Evolutionary conservation across 768 basidiomycete genomes (phyloP).

Genomic region (Psilocybe subaeruginosa): DNA sequence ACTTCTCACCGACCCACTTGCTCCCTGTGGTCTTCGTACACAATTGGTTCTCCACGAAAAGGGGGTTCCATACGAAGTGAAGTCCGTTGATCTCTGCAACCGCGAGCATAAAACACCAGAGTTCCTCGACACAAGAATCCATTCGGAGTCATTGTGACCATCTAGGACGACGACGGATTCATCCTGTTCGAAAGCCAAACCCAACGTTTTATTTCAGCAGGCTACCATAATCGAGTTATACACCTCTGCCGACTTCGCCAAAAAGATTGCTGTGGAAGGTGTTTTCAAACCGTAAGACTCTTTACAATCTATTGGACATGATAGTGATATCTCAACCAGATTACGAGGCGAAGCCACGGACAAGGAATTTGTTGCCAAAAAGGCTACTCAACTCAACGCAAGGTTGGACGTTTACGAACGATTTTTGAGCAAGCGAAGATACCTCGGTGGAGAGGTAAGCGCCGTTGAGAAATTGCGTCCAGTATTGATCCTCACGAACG

Average conservation of each 20-base stretch:
- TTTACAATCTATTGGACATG: no score
- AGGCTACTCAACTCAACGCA: conserved; percentile 29
- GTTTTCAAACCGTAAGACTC: conserved; percentile 50
- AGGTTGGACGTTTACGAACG: conserved; percentile 55
- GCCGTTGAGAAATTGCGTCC: neutral
- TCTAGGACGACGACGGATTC: conserved; percentile 58
- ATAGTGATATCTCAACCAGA: neutral
- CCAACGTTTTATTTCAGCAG: conserved; percentile 46
- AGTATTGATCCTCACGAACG: neutral
- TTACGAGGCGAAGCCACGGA: conserved; percentile 18
- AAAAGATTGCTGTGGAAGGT: conserved; percentile 46
- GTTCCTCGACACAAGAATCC: no score
- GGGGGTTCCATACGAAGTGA: no score
- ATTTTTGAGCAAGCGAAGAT: conserved; percentile 54
- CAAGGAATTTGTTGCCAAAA: conserved; percentile 27
- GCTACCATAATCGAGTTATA: conserved; percentile 52
- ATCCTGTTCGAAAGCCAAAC: conserved; percentile 56
- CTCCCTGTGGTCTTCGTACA: no score
- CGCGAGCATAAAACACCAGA: no score
- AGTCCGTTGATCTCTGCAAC: no score
- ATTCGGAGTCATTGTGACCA: no score
- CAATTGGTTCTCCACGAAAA: no score
- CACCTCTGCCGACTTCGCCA: conserved; percentile 51
- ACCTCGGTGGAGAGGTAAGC: conserved; percentile 57
- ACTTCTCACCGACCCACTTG: no score